Evolutionary conservation across 2,329 filamentous ascomycete genomes (phyloP).

Genomic region (Akanthomyces lecanii): DNA sequence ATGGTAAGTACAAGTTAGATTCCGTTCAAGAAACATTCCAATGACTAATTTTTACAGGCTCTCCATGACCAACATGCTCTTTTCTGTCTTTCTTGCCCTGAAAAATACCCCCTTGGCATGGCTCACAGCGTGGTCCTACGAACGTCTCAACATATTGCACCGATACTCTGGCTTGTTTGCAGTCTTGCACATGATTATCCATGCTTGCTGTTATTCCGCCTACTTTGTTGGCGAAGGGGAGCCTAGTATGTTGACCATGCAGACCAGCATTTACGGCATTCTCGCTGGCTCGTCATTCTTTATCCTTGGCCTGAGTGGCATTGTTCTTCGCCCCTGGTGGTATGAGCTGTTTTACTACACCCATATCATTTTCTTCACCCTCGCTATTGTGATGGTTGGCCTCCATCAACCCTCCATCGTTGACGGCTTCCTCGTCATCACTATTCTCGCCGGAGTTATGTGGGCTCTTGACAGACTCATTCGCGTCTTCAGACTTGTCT

Average conservation of each 20-base stretch:
- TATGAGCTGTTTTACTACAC: conserved; percentile 55
- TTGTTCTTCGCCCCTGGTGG: conserved; percentile 41
- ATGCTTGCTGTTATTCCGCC: conserved; percentile 40
- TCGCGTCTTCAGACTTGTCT: conserved; percentile 39
- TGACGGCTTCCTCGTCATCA: conserved; percentile 40
- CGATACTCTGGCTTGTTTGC: conserved; percentile 48
- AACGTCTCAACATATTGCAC: conserved; percentile 55
- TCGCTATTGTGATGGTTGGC: conserved; percentile 44
- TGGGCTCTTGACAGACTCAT: conserved; percentile 51
- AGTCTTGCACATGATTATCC: conserved; percentile 42
- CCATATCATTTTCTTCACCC: conserved; percentile 46
- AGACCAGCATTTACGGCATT: conserved; percentile 44
- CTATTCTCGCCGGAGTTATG: conserved; percentile 39
- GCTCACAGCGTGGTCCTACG: conserved; percentile 52
- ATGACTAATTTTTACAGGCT: conserved; percentile 28
- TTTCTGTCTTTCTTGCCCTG: conserved; percentile 51
- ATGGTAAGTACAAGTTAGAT: conserved; percentile 29
- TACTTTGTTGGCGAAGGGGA: conserved; percentile 34
- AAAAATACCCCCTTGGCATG: conserved; percentile 56
- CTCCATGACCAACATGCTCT: conserved; percentile 41
- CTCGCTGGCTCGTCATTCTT: conserved; percentile 44
- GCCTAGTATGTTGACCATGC: conserved; percentile 31
- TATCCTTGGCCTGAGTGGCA: conserved; percentile 39
- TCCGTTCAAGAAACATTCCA: no score
- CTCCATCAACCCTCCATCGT: conserved; percentile 48